Percentiles rank a stretch among this genome's conserved stretches.
These are phyloP conservation scores for Salmacisia buchloeana DNA, from an alignment of 1,284 basidiomycete species.

Conservation along the genomic window DNA sequence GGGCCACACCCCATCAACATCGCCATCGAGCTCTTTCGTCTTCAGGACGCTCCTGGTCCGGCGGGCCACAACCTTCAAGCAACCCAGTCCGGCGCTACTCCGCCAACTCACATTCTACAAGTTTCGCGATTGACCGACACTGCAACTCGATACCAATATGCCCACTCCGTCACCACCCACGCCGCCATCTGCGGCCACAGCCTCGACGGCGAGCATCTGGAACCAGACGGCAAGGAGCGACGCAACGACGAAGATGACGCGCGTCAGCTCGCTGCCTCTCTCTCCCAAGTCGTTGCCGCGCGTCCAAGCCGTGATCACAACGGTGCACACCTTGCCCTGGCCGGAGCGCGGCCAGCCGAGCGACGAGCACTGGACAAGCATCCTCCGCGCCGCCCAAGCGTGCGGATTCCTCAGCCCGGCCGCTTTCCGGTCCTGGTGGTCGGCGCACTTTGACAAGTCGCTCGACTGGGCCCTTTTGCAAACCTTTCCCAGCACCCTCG, in stretches of 20 bases:
- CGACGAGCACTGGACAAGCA: background rate
- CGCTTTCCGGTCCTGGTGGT: background rate
- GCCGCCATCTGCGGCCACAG: too few species aligned
- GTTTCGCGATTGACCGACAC: too few species aligned
- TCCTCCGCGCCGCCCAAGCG: background rate
- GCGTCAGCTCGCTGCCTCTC: too few species aligned
- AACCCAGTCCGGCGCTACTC: too few species aligned
- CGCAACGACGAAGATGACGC: too few species aligned
- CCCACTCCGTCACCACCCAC: too few species aligned
- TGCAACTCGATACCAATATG: too few species aligned
- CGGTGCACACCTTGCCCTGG: background rate
- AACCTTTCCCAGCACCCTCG: background rate
- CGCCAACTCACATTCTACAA: too few species aligned
- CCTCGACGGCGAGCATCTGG: background rate
- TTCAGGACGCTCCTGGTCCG: too few species aligned
- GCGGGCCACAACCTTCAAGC: too few species aligned
- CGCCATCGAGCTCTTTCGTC: too few species aligned
- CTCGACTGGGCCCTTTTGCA: background rate
- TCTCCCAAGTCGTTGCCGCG: background rate
- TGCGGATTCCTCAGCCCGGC: background rate
- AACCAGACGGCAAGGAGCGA: background rate
- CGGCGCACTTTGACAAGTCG: background rate
- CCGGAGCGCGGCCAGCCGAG: background rate
- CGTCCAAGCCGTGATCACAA: background rate
- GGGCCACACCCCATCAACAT: too few species aligned